Percentiles rank a stretch among this genome's conserved stretches.
These are phyloP conservation scores for Chaetomiaceae sp. DNA, from an alignment of 2,329 filamentous ascomycete species.

Conservation along the genomic window DNA sequence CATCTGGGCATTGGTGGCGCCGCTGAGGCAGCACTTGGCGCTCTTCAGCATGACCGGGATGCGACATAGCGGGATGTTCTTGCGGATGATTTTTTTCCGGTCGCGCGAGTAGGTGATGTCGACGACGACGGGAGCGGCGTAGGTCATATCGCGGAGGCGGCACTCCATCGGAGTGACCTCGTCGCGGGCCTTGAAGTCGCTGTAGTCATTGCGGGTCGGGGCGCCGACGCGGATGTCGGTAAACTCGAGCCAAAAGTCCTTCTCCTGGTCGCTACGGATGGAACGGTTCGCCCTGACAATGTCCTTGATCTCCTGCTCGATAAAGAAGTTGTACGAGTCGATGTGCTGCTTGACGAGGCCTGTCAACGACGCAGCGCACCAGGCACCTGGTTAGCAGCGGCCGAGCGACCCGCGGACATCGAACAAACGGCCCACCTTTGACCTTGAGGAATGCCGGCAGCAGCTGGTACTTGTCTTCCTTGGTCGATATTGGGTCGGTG, in stretches of 20 bases:
- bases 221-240: slow-evolving; percentile 82
- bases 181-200: slow-evolving; percentile 61
- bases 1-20: slow-evolving; percentile 83
- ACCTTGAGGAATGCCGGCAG: slow-evolving; percentile 97
- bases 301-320: slow-evolving; percentile 93
- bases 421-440: slow-evolving; percentile 66
- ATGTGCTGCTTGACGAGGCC: slow-evolving; percentile 53
- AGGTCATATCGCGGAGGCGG: slow-evolving; percentile 93
- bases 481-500: slow-evolving; percentile 57
- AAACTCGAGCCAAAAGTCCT: slow-evolving; percentile 87
- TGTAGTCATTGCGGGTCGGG: slow-evolving; percentile 72
- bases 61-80: slow-evolving; percentile 75
- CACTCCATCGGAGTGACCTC: slow-evolving; percentile 94
- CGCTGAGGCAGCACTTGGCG: slow-evolving; percentile 80
- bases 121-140: slow-evolving; percentile 87
- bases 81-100: slow-evolving; percentile 65
- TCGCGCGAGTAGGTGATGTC: slow-evolving; percentile 88
- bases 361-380: slow-evolving; percentile 14
- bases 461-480: slow-evolving; percentile 91
- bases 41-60: slow-evolving; percentile 97
- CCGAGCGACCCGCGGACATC: background rate
- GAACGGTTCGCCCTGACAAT: slow-evolving; percentile 88
- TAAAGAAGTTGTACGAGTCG: slow-evolving; percentile 98
- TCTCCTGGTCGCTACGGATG: slow-evolving; percentile 87
- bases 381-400: slow-evolving; percentile 18